These are phyloP conservation scores for Plectosphaerella plurivora DNA, from an alignment of 2,329 filamentous ascomycete species.

Conservation along the genomic window DNA sequence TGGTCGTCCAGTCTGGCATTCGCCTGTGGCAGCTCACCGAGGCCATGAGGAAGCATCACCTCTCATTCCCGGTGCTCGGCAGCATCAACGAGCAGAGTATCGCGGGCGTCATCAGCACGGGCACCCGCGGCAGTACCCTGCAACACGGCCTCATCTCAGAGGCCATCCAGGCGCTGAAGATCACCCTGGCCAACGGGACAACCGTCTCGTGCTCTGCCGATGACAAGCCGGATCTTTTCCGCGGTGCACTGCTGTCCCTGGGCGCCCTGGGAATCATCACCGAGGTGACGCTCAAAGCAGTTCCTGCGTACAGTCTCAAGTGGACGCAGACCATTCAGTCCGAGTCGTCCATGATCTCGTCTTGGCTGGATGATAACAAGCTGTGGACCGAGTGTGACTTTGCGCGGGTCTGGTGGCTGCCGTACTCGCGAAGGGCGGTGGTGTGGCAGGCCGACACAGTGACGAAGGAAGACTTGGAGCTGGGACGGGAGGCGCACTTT, in stretches of 20 bases:
- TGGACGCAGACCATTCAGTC: slow-evolving; percentile 79
- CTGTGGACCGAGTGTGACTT: slow-evolving; percentile 87
- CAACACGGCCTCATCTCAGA: slow-evolving; percentile 81
- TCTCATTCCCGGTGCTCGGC: slow-evolving; percentile 87
- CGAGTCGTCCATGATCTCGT: slow-evolving; percentile 62
- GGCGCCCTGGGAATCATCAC: slow-evolving; percentile 88
- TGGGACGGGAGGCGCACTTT: slow-evolving; percentile 44
- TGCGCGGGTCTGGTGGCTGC: slow-evolving; percentile 95
- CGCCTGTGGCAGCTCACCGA: slow-evolving; percentile 70
- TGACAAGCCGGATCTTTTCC: slow-evolving; percentile 75
- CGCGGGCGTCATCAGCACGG: slow-evolving; percentile 86
- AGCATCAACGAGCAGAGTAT: slow-evolving; percentile 95
- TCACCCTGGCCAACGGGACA: slow-evolving; percentile 78
- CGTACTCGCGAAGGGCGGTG: slow-evolving; percentile 82
- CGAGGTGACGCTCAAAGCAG: slow-evolving; percentile 80
- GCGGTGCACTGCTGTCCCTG: slow-evolving; percentile 79
- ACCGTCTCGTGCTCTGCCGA: slow-evolving; percentile 66
- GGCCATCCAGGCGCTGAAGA: slow-evolving; percentile 66
- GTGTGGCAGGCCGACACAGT: slow-evolving; percentile 87
- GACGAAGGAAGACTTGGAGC: slow-evolving; percentile 19
- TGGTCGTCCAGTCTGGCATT: slow-evolving; percentile 86
- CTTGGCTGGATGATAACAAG: slow-evolving; percentile 57
- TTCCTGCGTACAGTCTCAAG: slow-evolving; percentile 74
- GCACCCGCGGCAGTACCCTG: slow-evolving; percentile 89
- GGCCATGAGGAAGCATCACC: slow-evolving; percentile 66